Base-by-base conservation (phyloP, 1,284 basidiomycete genomes). In the Tilletia indica region DNA sequence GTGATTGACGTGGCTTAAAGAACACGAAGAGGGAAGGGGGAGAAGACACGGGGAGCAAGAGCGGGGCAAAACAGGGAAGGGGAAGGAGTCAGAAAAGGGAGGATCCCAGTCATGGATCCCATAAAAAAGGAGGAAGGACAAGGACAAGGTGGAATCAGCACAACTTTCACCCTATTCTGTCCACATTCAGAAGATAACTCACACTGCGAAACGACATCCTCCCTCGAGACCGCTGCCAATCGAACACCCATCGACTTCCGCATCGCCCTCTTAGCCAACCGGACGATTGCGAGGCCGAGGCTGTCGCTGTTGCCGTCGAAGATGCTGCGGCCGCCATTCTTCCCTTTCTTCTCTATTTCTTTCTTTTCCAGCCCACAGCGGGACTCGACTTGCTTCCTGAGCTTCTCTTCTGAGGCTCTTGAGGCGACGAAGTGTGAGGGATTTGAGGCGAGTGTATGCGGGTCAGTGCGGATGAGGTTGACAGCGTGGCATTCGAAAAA, bases 231-330 rank as follows among this genome's bases (percentile, higher is more conserved):
- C 4, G 34, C 16, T 3, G 68, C 39, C 4, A 85, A 73, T 5
- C 75, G 74, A 12, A 63, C 49, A 0, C 75, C 74, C 72, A 84
- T 76, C 19, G 73, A 69, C 68, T 77, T 77, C 31, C 84, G 77
- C 39, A 85, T 73, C 2, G 73, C 74, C 3, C 76, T 72, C 71
- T 85, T 85, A 56, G 82, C 80, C 4, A 74, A 71, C 47, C 74
- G 74, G 49, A 79, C 49, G 68, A 54, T 25, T 51, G 68, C 34
- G 61, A 64, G 34, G 61, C 61, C 2, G 61, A 64, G 0, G 61
- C 61, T 14, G 51, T 54, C 16, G 25, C 25, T 31, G 58, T 54
- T 8, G 51, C 51, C 16, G 51, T n/a, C n/a, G 51, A 54, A 25
- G 56, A 58, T 11, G 56, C 9, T 11, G 36, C 12, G 9, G 61